Conservation (phyloP, 2,329 filamentous ascomycete genomes). For the Pseudocercospora cruenta region DNA sequence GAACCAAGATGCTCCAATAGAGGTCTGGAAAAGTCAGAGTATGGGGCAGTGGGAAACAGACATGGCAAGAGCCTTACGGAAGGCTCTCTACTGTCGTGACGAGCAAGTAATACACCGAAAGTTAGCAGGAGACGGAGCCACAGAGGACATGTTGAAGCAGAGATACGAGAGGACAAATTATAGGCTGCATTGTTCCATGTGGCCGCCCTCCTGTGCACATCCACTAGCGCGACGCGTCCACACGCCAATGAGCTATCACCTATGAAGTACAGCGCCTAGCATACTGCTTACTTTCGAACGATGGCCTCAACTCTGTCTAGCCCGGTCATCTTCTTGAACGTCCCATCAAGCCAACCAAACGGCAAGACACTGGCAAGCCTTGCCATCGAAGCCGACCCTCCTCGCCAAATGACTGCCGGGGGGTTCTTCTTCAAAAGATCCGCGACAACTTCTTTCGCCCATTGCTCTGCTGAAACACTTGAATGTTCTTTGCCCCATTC, state of each 20-base stretch:
- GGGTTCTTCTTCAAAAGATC: neutral
- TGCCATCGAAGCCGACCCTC: neutral
- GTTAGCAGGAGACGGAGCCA: neutral
- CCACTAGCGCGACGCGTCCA: neutral
- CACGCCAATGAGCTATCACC: neutral
- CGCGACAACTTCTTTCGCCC: neutral
- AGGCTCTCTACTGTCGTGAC: too few relatives aligned
- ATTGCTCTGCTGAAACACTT: neutral
- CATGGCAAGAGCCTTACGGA: too few relatives aligned
- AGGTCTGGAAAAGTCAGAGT: too few relatives aligned
- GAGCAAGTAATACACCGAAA: too few relatives aligned
- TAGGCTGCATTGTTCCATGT: neutral
- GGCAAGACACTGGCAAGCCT: neutral
- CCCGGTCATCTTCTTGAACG: neutral
- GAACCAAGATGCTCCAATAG: too few relatives aligned
- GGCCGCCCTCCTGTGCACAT: neutral
- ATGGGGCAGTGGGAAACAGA: too few relatives aligned
- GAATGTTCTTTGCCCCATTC: neutral
- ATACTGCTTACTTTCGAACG: neutral
- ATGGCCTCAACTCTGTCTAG: neutral
- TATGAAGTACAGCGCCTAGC: too few relatives aligned
- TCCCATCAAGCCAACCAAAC: slow-evolving; percentile 1
- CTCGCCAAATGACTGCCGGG: neutral
- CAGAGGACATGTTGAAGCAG: neutral
- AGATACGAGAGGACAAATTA: neutral